phyloP scores from a whole-genome alignment of 2,329 filamentous ascomycete genomes.

The Fusarium tanahbumbuense region DNA sequence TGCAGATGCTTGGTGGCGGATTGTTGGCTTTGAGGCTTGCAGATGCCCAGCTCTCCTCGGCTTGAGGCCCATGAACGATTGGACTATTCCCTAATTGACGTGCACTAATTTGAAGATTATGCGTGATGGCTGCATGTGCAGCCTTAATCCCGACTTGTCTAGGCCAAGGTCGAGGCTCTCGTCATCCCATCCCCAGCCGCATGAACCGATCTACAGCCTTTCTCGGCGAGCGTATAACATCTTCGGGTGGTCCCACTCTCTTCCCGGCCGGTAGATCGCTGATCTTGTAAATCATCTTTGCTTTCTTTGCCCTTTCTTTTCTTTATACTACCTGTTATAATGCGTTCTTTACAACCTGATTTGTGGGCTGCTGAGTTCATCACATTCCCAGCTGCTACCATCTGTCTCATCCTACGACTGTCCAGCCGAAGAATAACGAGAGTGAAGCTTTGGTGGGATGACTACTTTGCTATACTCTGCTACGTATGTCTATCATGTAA shows the following conservation, averaged over 20 bases:
- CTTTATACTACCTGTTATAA: neutral
- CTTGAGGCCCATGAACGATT: neutral
- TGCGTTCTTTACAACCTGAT: slow-evolving; percentile 26
- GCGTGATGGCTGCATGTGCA: neutral
- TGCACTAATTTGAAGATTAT: neutral
- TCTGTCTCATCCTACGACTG: slow-evolving; percentile 32
- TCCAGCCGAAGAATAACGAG: slow-evolving; percentile 31
- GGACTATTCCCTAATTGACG: neutral
- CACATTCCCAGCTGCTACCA: slow-evolving; percentile 37
- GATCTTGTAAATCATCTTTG: neutral
- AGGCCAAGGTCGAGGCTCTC: neutral
- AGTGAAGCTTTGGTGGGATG: slow-evolving; percentile 41
- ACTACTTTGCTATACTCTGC: slow-evolving; percentile 34
- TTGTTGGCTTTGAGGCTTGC: neutral
- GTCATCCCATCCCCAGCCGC: neutral
- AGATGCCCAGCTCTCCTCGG: neutral
- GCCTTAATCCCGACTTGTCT: neutral
- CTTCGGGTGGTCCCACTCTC: neutral
- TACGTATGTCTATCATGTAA: slow-evolving; percentile 20
- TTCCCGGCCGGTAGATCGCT: neutral
- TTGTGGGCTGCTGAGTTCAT: slow-evolving; percentile 35
- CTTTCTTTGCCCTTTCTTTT: neutral
- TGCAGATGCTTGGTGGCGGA: neutral
- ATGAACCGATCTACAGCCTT: neutral
- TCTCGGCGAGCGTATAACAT: slow-evolving; percentile 4